Percentiles rank a stretch among this genome's conserved stretches.
Conservation (phyloP, 2,329 filamentous ascomycete genomes). For the Trichothecium roseum region DNA sequence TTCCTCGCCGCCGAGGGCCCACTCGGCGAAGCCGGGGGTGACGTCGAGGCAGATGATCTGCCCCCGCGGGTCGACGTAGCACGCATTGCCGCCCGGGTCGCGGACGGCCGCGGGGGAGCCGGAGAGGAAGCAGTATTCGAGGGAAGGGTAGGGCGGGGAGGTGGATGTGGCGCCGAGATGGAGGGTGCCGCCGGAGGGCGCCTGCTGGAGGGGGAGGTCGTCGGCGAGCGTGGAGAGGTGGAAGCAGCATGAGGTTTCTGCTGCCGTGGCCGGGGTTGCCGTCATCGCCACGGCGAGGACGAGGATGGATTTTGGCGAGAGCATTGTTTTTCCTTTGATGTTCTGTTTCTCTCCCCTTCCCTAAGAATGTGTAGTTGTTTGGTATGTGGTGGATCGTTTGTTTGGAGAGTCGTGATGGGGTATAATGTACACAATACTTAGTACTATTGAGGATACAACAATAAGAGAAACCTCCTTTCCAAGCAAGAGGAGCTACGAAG, state of each 20-base stretch:
- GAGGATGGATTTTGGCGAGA: constrained; percentile 2
- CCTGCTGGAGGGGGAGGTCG: constrained; percentile 15
- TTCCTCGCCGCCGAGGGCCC: constrained; percentile 13
- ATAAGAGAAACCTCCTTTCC: too few species aligned
- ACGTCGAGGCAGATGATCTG: constrained; percentile 21
- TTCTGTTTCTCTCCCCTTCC: too few species aligned
- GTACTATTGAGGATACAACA: too few species aligned
- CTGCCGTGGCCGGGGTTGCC: constrained; percentile 9
- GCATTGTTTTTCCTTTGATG: too few species aligned
- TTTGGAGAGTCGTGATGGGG: too few species aligned
- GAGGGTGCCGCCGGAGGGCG: constrained; percentile 13
- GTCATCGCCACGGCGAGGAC: constrained; percentile 10
- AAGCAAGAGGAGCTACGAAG: too few species aligned
- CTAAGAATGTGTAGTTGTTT: too few species aligned
- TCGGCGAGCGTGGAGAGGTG: constrained; percentile 14
- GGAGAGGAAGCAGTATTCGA: constrained; percentile 1
- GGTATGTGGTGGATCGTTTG: too few species aligned
- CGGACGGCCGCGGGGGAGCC: constrained; percentile 13
- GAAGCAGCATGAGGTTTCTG: constrained; percentile 17
- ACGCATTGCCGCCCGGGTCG: constrained; percentile 19
- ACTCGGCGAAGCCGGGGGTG: constrained; percentile 16
- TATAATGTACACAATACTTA: too few species aligned
- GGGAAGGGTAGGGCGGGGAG: constrained; percentile 1
- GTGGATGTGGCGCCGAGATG: constrained; percentile 17
- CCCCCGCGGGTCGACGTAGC: constrained; percentile 15